Evolutionary conservation across 2,329 filamentous ascomycete species (phyloP).

Genomic region (Fusarium albidum): DNA sequence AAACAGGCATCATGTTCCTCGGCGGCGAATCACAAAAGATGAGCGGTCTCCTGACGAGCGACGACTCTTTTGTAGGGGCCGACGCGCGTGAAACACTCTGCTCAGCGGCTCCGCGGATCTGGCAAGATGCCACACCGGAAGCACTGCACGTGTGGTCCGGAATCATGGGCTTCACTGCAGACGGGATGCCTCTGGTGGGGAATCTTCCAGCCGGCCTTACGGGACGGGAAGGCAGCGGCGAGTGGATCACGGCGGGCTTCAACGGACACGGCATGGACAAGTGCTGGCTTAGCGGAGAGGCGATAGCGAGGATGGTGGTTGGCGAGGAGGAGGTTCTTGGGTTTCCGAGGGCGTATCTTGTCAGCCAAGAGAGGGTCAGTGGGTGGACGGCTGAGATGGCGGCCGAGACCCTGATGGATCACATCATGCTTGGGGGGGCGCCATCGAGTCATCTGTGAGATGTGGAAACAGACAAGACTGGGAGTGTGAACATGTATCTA

Average conservation of each 20-base stretch:
- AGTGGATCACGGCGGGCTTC: constrained; percentile 60
- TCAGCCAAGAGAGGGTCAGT: constrained; percentile 7
- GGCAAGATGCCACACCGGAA: constrained; percentile 14
- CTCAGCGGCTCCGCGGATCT: constrained; percentile 49
- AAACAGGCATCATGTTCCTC: constrained; percentile 56
- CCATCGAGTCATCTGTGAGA: constrained; percentile 13
- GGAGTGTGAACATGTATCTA: too few relatives aligned
- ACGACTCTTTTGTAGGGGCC: constrained; percentile 51
- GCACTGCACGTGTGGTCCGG: constrained; percentile 56
- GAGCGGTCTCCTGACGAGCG: constrained; percentile 51
- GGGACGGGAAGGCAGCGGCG: constrained; percentile 31
- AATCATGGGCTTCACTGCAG: constrained; percentile 55
- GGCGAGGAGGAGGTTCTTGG: constrained; percentile 32
- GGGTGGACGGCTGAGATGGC: constrained; percentile 19
- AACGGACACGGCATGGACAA: constrained; percentile 60
- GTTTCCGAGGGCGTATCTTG: constrained; percentile 28
- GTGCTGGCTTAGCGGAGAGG: constrained; percentile 58
- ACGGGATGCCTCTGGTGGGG: constrained; percentile 58
- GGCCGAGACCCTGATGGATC: constrained; percentile 26
- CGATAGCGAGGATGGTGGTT: constrained; percentile 41
- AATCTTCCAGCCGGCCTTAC: constrained; percentile 45
- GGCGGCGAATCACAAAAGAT: constrained; percentile 56
- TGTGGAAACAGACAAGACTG: background rate
- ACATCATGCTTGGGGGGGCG: constrained; percentile 17
- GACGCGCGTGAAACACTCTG: constrained; percentile 44